These are phyloP conservation scores for Barnettozyma californica DNA, from an alignment of 805 yeast genomes.

Conservation along the genomic window DNA sequence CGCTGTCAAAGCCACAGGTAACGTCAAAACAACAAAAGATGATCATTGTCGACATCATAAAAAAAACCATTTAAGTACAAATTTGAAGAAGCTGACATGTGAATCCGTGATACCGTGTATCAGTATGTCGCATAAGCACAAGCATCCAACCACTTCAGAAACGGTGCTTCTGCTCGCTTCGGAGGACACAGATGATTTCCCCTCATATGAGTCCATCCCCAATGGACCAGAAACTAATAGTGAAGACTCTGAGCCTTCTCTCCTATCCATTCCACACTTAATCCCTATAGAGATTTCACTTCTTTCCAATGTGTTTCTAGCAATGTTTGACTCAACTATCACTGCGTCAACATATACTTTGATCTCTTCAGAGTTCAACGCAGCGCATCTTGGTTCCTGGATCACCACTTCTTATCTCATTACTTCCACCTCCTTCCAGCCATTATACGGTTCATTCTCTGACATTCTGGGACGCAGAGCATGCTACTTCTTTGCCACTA, in stretches of 20 bases:
- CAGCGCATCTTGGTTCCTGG: constrained; percentile 35
- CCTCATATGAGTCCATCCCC: background rate
- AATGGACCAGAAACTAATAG: background rate
- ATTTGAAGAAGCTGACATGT: background rate
- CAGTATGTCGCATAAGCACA: background rate
- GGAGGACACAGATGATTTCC: constrained; percentile 13
- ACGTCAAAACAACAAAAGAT: background rate
- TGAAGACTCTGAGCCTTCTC: constrained; percentile 11
- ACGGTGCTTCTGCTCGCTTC: constrained; percentile 13
- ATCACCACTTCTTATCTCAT: constrained; percentile 37
- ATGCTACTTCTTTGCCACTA: constrained; percentile 32
- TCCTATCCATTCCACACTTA: constrained; percentile 21
- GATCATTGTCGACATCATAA: background rate
- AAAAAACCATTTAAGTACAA: background rate
- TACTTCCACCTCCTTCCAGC: constrained; percentile 38
- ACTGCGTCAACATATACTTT: constrained; percentile 44
- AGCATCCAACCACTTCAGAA: constrained; percentile 9
- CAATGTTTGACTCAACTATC: constrained; percentile 44
- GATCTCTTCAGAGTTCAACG: constrained; percentile 37
- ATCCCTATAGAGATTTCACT: constrained; percentile 31
- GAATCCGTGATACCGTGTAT: background rate
- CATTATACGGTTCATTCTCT: constrained; percentile 36
- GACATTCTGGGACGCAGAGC: constrained; percentile 34
- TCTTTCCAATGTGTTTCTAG: constrained; percentile 35
- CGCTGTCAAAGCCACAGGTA: background rate